These are phyloP conservation scores for Sugiyamaella sp. DNA, from an alignment of 1,139 yeast genomes.

Conservation along the genomic window DNA sequence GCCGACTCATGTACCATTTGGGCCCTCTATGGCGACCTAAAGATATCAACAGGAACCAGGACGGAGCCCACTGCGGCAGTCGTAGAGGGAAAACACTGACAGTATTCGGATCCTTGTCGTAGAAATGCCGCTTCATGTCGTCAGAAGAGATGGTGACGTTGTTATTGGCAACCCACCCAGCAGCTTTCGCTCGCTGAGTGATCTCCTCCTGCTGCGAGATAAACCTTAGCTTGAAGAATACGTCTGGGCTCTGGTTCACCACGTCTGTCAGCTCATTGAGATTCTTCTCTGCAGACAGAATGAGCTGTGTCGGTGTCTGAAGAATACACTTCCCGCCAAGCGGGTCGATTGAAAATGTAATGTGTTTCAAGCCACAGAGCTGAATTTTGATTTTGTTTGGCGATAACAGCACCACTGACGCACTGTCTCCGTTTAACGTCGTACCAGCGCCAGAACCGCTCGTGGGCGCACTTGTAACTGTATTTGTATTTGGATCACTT, in stretches of 20 bases:
- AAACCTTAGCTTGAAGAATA: constrained; percentile 38
- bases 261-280: constrained; percentile 39
- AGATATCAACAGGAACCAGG: constrained; percentile 44
- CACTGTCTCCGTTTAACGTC: constrained; percentile 5
- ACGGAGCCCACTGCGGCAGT: constrained; percentile 40
- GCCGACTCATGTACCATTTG: constrained; percentile 39
- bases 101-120: constrained; percentile 28
- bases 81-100: constrained; percentile 39
- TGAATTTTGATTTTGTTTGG: constrained; percentile 25
- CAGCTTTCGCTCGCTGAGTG: constrained; percentile 37
- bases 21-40: constrained; percentile 34
- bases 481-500: too few species aligned
- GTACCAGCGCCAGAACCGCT: neutral
- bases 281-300: constrained; percentile 37
- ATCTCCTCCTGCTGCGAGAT: constrained; percentile 41
- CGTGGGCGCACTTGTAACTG: too few species aligned
- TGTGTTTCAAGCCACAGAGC: constrained; percentile 25
- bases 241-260: constrained; percentile 33
- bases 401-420: constrained; percentile 23
- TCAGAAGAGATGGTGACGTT: constrained; percentile 34
- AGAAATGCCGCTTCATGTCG: constrained; percentile 34
- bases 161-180: constrained; percentile 42
- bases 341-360: constrained; percentile 38
- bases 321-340: constrained; percentile 41
- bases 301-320: constrained; percentile 38